Evolutionary conservation across 129 eudicot species (phyloP), one percentile per base, ranked within the genome.

Genomic region (Flaveria ramosissima): DNA sequence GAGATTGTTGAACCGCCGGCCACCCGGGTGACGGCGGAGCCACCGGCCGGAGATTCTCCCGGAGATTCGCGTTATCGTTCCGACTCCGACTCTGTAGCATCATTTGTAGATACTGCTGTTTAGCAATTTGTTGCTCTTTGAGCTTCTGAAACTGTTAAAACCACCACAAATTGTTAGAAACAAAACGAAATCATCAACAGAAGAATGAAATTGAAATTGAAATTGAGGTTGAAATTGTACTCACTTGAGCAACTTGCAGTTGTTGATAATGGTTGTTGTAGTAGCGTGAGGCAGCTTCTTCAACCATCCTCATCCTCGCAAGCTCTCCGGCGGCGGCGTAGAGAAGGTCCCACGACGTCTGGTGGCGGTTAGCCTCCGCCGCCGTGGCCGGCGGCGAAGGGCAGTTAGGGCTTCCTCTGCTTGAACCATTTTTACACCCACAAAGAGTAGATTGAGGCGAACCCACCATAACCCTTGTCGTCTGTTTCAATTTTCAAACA

Each of bases 381-480:
- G 86, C 79, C 2, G 84, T 78, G 8, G 74, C 48, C 2, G 83
- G 94, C 75, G 81, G 86, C 0, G 91, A 90, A 4, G 42, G 71
- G 12, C 87, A 77, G 68, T 68, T 85, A 6, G 92, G 92, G 72
- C 98, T 92, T 20, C 91, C 92, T 1, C 84, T 80, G 85, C 96
- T 84, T 0, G 97, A 92, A 6, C 83, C 80, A 7, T 75, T 70
- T 17, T 83, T 92, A 55, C 84, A 84, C 0, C 82, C 88, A 63
- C 81, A 93, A 0, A 93, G 82, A 2, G 96, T 91, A 32, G 98
- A 93, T 53, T 93, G 95, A 1, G 98, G 97, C 45, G 98, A 93
- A 59, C 87, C 85, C 1, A 96, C 81, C 78, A 90, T 50, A 45
- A 52, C 81, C 81, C 75, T 78, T 1, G 76, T 3, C 21, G 82